phyloP scores from a whole-genome alignment of 768 basidiomycete genomes.

The Hydnomerulius pinastri region DNA sequence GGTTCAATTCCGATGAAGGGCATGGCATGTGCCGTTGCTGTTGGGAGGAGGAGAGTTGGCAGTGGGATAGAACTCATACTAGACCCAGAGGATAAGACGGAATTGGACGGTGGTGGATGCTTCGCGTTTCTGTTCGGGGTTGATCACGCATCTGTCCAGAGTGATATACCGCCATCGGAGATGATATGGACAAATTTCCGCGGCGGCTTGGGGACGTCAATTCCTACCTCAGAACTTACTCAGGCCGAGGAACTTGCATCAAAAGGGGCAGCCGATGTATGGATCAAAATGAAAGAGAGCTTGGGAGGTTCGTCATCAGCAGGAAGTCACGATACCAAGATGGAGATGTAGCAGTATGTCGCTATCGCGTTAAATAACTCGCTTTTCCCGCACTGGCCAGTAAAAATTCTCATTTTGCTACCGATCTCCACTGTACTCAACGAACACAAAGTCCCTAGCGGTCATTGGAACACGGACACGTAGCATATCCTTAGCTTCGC shows the following conservation, averaged over 20 bases:
- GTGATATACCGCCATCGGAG: slow-evolving; percentile 24
- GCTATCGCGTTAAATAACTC: too few relatives aligned
- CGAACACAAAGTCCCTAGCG: too few relatives aligned
- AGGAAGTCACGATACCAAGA: slow-evolving; percentile 39
- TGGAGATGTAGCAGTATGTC: slow-evolving; percentile 47
- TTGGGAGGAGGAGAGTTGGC: slow-evolving; percentile 38
- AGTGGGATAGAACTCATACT: slow-evolving; percentile 40
- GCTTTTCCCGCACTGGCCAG: too few relatives aligned
- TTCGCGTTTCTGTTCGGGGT: slow-evolving; percentile 65
- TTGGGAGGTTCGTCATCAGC: slow-evolving; percentile 24
- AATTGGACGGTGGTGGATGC: slow-evolving; percentile 51
- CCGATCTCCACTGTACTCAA: too few relatives aligned
- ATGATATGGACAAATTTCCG: slow-evolving; percentile 27
- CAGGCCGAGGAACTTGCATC: slow-evolving; percentile 52
- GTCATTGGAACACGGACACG: too few relatives aligned
- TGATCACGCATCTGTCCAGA: background rate
- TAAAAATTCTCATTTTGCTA: too few relatives aligned
- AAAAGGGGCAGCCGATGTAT: slow-evolving; percentile 47
- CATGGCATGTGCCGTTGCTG: slow-evolving; percentile 67
- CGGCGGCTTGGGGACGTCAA: slow-evolving; percentile 22
- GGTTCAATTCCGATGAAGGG: slow-evolving; percentile 75
- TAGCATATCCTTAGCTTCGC: too few relatives aligned
- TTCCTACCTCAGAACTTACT: slow-evolving; percentile 43
- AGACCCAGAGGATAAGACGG: slow-evolving; percentile 50
- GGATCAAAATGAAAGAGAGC: slow-evolving; percentile 48